Conservation (phyloP, 1,284 basidiomycete species). For the Ustilago crameri region DNA sequence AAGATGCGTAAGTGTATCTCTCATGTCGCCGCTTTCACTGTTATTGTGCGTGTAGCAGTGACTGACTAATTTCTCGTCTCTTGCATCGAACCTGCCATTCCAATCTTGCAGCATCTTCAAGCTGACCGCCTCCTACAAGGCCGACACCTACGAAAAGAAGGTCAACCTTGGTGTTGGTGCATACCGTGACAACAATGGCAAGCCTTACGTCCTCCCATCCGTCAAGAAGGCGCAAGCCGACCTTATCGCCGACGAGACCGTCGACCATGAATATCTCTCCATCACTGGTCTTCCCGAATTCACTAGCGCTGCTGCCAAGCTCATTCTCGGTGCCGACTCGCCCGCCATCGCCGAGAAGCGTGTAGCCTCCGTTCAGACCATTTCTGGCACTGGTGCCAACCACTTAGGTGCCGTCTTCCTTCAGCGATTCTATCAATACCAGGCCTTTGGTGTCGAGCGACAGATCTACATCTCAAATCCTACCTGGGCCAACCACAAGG, state of each 20-base stretch:
- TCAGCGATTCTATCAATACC: slow-evolving; percentile 78
- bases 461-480: slow-evolving; percentile 86
- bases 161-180: slow-evolving; percentile 81
- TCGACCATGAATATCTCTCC: slow-evolving; percentile 94
- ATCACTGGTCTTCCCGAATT: slow-evolving; percentile 88
- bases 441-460: slow-evolving; percentile 64
- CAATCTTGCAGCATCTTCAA: slow-evolving; percentile 77
- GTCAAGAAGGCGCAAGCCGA: slow-evolving; percentile 76
- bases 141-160: slow-evolving; percentile 82
- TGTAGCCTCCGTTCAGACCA: slow-evolving; percentile 72
- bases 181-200: slow-evolving; percentile 70
- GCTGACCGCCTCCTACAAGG: slow-evolving; percentile 86
- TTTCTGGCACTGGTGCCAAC: slow-evolving; percentile 95
- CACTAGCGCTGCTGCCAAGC: slow-evolving; percentile 79
- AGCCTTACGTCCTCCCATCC: slow-evolving; percentile 70
- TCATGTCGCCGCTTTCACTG: neutral
- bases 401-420: slow-evolving; percentile 91
- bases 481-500: slow-evolving; percentile 94
- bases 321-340: slow-evolving; percentile 82
- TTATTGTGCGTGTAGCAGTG: no score
- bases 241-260: slow-evolving; percentile 76
- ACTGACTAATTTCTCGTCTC: neutral
- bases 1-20: slow-evolving; percentile 54
- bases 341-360: slow-evolving; percentile 77
- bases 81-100: neutral